phyloP scores from a whole-genome alignment of 441 rosid species.

The Populus hybrid region DNA sequence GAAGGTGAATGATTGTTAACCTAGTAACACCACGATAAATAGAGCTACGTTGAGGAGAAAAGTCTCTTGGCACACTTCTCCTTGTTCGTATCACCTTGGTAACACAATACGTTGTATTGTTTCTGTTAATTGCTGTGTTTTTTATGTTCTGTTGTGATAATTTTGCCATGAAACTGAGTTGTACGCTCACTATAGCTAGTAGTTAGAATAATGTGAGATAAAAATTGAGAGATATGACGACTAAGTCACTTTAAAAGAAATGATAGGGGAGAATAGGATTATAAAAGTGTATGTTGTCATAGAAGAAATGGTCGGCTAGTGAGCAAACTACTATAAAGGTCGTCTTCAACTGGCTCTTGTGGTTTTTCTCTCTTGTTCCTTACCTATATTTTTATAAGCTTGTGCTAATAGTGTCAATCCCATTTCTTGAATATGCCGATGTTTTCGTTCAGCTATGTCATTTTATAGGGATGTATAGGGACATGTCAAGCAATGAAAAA shows the following conservation, averaged over 20 bases:
- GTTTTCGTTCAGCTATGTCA: too few species aligned
- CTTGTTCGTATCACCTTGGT: slow-evolving; percentile 64
- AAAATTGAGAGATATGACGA: slow-evolving; percentile 13
- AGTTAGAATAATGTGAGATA: slow-evolving; percentile 2
- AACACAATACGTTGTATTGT: slow-evolving; percentile 21
- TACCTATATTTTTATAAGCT: slow-evolving; percentile 14
- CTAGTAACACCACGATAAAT: slow-evolving; percentile 87
- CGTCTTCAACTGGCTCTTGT: slow-evolving; percentile 49
- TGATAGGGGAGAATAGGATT: slow-evolving; percentile 13
- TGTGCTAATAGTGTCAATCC: not conserved
- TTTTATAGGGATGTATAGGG: too few species aligned
- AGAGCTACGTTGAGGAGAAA: slow-evolving; percentile 87
- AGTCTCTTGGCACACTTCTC: slow-evolving; percentile 65
- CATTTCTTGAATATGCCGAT: too few species aligned
- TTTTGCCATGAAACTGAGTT: slow-evolving; percentile 39
- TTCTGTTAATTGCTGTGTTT: slow-evolving; percentile 14
- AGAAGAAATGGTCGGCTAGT: slow-evolving; percentile 37
- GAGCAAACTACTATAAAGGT: slow-evolving; percentile 20
- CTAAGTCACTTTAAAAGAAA: slow-evolving; percentile 34
- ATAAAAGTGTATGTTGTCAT: slow-evolving; percentile 31
- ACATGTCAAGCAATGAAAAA: too few species aligned
- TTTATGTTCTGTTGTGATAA: slow-evolving; percentile 38
- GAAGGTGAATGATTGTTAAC: slow-evolving; percentile 17
- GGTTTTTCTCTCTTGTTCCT: slow-evolving; percentile 32
- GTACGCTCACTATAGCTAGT: not conserved